Percentiles rank a stretch among this genome's conserved stretches.
Conservation (phyloP, 331 rosid species). For the Rosa hybrid region DNA sequence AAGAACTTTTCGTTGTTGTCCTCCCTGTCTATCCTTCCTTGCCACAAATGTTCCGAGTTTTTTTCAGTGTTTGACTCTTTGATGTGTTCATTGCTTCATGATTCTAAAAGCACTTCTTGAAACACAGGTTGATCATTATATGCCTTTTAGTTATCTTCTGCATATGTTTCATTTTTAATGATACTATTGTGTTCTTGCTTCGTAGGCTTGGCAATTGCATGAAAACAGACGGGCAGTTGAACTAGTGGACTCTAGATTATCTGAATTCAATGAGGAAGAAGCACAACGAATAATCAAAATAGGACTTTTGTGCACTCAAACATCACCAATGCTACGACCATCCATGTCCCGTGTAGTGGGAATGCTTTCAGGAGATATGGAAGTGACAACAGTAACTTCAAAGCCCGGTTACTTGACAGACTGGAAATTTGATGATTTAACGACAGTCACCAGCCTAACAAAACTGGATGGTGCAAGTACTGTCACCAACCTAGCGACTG, state of each 20-base stretch:
- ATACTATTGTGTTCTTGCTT: constrained; percentile 1
- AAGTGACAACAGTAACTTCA: constrained; percentile 52
- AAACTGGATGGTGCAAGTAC: constrained; percentile 11
- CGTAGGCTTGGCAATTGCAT: constrained; percentile 71
- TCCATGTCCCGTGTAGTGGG: constrained; percentile 80
- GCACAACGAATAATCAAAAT: constrained; percentile 50
- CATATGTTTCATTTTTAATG: background rate
- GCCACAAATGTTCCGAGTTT: background rate
- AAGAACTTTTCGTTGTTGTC: constrained; percentile 12
- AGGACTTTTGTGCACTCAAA: constrained; percentile 72
- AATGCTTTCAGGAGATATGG: constrained; percentile 73
- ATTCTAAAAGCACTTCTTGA: background rate
- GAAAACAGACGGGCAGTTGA: constrained; percentile 44
- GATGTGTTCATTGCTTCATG: background rate
- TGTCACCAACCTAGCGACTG: constrained; percentile 13
- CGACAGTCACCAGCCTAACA: background rate
- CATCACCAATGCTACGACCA: constrained; percentile 66
- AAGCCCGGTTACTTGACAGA: constrained; percentile 69
- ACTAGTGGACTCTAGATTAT: constrained; percentile 54
- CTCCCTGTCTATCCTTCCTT: background rate
- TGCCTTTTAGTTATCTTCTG: background rate
- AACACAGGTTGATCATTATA: background rate
- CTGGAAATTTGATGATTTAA: constrained; percentile 56
- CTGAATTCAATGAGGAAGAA: constrained; percentile 54
- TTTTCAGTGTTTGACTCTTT: constrained; percentile 5